A percentile compares a stretch with the other conserved stretches of the same genome.
These are phyloP conservation scores for Crithidia thermophila DNA, from an alignment of 208 protist genomes.

Conservation along the genomic window DNA sequence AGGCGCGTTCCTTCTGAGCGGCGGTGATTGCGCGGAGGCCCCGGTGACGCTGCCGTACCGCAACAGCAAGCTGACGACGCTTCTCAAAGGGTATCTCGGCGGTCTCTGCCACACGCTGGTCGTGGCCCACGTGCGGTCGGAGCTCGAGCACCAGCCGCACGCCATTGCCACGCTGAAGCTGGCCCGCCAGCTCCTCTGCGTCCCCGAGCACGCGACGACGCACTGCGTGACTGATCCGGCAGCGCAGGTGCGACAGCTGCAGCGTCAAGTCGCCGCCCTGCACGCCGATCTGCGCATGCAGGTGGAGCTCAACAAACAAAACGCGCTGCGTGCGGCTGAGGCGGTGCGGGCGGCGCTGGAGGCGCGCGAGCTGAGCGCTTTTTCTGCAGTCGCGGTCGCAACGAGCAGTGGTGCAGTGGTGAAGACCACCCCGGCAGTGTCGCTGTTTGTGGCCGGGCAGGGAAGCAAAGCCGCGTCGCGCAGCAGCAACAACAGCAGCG, in stretches of 20 bases:
- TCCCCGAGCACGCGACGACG: slow-evolving; percentile 67
- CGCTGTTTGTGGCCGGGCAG: no score
- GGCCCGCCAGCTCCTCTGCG: slow-evolving; percentile 85
- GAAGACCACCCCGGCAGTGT: neutral
- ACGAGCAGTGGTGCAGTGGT: neutral
- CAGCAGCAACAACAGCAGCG: no score
- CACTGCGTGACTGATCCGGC: slow-evolving; percentile 74
- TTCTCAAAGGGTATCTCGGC: slow-evolving; percentile 90
- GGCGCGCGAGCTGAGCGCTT: slow-evolving; percentile 7
- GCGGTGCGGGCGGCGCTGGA: neutral
- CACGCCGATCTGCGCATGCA: slow-evolving; percentile 93
- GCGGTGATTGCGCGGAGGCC: no score
- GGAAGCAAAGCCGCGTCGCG: no score
- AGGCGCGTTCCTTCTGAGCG: no score
- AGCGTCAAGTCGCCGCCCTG: slow-evolving; percentile 82
- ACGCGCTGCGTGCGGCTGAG: neutral
- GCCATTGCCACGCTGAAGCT: slow-evolving; percentile 89
- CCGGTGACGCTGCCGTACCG: slow-evolving; percentile 46
- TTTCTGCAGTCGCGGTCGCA: neutral
- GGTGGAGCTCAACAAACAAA: slow-evolving; percentile 59
- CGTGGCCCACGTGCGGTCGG: slow-evolving; percentile 86
- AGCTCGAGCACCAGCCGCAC: slow-evolving; percentile 59
- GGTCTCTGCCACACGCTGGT: slow-evolving; percentile 81
- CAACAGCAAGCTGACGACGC: slow-evolving; percentile 88
- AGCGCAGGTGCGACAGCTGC: slow-evolving; percentile 70